Evolutionary conservation across 805 yeast species (phyloP), one percentile per base, ranked within the genome.

Genomic region (Candida yuanshanica): DNA sequence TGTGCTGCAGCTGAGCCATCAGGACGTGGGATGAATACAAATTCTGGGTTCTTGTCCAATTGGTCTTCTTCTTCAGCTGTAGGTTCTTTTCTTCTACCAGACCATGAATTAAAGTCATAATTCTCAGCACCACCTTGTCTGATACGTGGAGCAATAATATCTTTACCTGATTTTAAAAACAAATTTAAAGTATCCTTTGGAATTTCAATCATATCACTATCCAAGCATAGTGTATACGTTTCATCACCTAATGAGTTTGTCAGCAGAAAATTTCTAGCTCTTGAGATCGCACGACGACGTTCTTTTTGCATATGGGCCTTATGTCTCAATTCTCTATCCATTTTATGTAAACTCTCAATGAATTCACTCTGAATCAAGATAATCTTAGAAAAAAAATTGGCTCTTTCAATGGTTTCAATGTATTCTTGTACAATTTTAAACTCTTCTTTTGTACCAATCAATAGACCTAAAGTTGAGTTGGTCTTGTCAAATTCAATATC

Each of bases 21-120:
- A 14, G 56, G 56, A 11, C 43, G 40, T 1, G 68, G 69, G 13
- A 54, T 46, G 39, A 50, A 58, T 3, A 50, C 35, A 39, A 44
- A 58, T 4, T 46, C 43, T 7, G 49, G 44, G 23, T 53, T 53
- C 7, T 34, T 27, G n/a, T 44, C 49, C 17, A 56, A 34, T 21
- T 44, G 39, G 5, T 7, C 27, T 2, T 36, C 35, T 20, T 56
- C 55, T 33, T 49, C 57, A 9, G 36, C 44, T 7, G 37, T 39
- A n/a, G 69, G 69, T 17, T 25, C 38, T 4, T 17, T 37, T 41
- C 69, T 52, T 14, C 34, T 32, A 5, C 69, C 68, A 5, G 43
- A 49, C 69, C 69, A 64, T 4, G 68, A 53, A 44, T 64, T 64
- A 42, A 51, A 51, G 45, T 65, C 69, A 45, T 64, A 65, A 36